These are phyloP conservation scores for Penicillium coffeae DNA, from an alignment of 495 filamentous ascomycete species.

Conservation along the genomic window DNA sequence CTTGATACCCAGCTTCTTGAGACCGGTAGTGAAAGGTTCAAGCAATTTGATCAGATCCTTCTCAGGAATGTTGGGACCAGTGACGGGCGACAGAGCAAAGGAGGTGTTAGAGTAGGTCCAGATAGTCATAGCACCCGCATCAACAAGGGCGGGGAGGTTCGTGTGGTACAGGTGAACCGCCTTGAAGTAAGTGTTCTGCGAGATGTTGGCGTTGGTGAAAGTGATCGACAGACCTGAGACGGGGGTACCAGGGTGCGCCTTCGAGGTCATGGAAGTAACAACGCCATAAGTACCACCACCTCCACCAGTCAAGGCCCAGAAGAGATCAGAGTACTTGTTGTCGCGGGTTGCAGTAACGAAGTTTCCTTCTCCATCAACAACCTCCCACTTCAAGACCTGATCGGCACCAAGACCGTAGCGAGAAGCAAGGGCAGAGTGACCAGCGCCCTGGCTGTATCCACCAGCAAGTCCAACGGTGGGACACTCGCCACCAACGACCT, in stretches of 20 bases:
- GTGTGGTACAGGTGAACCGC: slow-evolving; percentile 38
- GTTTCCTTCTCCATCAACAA: slow-evolving; percentile 51
- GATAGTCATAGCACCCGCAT: slow-evolving; percentile 51
- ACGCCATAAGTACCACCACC: slow-evolving; percentile 63
- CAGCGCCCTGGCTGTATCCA: slow-evolving; percentile 60
- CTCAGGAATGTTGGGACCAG: slow-evolving; percentile 31
- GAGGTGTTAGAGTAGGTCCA: slow-evolving; percentile 46
- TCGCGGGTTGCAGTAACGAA: slow-evolving; percentile 49
- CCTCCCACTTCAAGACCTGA: slow-evolving; percentile 57
- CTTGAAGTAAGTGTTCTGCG: slow-evolving; percentile 42
- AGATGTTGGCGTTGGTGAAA: slow-evolving; percentile 22
- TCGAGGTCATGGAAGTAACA: slow-evolving; percentile 52
- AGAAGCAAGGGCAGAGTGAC: slow-evolving; percentile 51
- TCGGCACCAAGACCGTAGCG: slow-evolving; percentile 60
- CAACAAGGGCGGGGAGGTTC: slow-evolving; percentile 40
- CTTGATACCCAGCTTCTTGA: slow-evolving; percentile 26
- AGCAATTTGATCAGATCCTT: slow-evolving; percentile 21
- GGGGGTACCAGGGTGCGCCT: slow-evolving; percentile 36
- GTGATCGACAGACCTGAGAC: slow-evolving; percentile 28
- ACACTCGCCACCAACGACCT: slow-evolving; percentile 35
- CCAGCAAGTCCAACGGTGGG: slow-evolving; percentile 41
- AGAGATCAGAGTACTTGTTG: slow-evolving; percentile 56
- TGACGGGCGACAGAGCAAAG: slow-evolving; percentile 44
- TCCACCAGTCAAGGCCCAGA: slow-evolving; percentile 65
- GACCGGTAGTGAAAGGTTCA: slow-evolving; percentile 25